Base-by-base conservation (phyloP, 139 green algal genomes). In the Volvox reticuliferus region DNA sequence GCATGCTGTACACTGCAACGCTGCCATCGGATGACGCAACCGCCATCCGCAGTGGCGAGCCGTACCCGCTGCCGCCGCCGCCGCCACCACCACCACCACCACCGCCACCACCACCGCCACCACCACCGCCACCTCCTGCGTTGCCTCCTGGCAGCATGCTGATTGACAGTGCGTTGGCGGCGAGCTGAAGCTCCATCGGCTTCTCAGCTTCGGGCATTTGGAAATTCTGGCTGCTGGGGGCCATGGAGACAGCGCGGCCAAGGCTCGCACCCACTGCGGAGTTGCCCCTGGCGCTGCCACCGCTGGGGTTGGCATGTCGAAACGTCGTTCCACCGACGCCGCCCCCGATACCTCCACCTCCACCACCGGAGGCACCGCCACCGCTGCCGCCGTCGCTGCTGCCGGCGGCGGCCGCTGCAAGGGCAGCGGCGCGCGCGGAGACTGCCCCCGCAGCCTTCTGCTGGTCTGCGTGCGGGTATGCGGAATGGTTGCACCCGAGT, bases 1-100 rank as follows among this genome's bases (percentile, higher is more conserved):
- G 82, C 71, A 92, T 71, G 30, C 61, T 44, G 71, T 92, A 92
- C 71, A 92, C 55, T 13, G 85, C 35, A 35, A 92, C 88, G 22
- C 50, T 83, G n/a, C 88, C 88, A 50, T 92, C 88, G 21, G 26
- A 22, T 35, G 50, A 35, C 3, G 63, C 88, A 12, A 86, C 35
- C 37, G 73, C 78, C 88, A 92, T 79, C 6, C 80, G 79, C 61
- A 84, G 33, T 63, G 62, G 77, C 80, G 65, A 73, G 6, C 33
- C 77, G 50, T 67, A 55, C 2, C 22, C 24, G n/a, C 19, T 24
- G 75, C 24, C 24, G 75, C 35, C 61, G 75, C 75, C 33, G 30
- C 28, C 44, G 18, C 37, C 75, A 28, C 30, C 55, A n/a, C 24
- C 30, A 20, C 6, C 55, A 62, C 79, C 78, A 32, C n/a, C 30